phyloP scores from a whole-genome alignment of 805 yeast species.

The Ogataea corticis region DNA sequence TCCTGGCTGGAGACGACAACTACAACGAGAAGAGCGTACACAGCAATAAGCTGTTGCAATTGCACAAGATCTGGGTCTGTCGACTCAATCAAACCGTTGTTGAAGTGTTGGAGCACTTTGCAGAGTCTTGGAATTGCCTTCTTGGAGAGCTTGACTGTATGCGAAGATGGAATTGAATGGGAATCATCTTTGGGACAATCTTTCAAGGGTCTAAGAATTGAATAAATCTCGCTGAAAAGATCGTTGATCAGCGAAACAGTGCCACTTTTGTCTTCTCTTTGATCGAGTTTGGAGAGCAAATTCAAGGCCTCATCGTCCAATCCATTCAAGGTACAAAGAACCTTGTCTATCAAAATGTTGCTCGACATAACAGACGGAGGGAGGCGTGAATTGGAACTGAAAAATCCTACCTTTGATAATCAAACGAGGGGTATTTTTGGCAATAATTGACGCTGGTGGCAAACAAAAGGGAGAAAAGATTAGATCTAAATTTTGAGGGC shows the following conservation, averaged over 20 bases:
- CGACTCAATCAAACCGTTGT: slow-evolving; percentile 19
- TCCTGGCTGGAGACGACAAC: slow-evolving; percentile 23
- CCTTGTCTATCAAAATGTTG: slow-evolving; percentile 20
- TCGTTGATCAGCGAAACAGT: slow-evolving; percentile 13
- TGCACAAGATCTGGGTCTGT: slow-evolving; percentile 13
- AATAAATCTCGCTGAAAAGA: slow-evolving; percentile 17
- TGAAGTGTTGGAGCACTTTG: slow-evolving; percentile 11
- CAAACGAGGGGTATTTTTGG: too few relatives aligned
- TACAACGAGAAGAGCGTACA: slow-evolving; percentile 24
- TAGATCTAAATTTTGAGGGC: too few relatives aligned
- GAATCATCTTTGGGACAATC: slow-evolving; percentile 9
- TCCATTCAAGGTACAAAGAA: slow-evolving; percentile 8
- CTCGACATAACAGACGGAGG: slow-evolving; percentile 11
- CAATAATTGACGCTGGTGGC: too few relatives aligned
- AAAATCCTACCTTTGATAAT: too few relatives aligned
- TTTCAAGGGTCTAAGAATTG: slow-evolving; percentile 19
- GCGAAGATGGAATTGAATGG: background rate
- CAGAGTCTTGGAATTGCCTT: slow-evolving; percentile 10
- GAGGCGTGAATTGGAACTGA: background rate
- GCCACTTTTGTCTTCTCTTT: slow-evolving; percentile 2
- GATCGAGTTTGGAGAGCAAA: slow-evolving; percentile 17
- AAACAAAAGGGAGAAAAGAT: too few relatives aligned
- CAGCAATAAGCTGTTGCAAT: slow-evolving; percentile 25
- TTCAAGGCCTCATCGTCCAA: slow-evolving; percentile 17
- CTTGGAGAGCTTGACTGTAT: slow-evolving; percentile 9